Evolutionary conservation across 139 green algal genomes (phyloP).

Genomic region (Medakamo hakoo): DNA sequence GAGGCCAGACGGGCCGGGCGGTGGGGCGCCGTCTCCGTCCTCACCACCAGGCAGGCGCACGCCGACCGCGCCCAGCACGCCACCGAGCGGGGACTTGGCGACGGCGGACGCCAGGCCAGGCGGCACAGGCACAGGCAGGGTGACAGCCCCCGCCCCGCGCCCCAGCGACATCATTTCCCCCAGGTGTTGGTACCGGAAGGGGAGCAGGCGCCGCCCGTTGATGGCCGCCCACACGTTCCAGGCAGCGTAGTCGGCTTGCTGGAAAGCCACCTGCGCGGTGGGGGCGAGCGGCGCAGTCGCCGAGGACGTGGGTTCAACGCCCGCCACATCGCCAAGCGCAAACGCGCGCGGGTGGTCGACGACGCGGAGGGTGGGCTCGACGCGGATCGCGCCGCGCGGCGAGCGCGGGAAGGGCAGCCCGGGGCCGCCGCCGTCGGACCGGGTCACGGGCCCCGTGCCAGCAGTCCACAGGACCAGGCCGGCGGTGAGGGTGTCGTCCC

Average conservation of each 20-base stretch:
- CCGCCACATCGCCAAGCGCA: conserved; percentile 74
- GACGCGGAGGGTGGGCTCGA: conserved; percentile 67
- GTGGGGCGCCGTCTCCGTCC: too few species aligned
- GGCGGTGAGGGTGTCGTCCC: conserved; percentile 18
- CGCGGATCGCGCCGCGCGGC: conserved; percentile 36
- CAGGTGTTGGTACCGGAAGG: conserved; percentile 96
- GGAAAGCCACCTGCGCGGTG: conserved; percentile 90
- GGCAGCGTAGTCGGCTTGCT: conserved; percentile 92
- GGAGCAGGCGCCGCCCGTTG: conserved; percentile 67
- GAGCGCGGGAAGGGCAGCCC: conserved; percentile 52
- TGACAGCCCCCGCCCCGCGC: conserved; percentile 48
- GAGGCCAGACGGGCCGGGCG: conserved; percentile 11
- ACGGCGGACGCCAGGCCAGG: conserved; percentile 26
- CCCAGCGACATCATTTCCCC: conserved; percentile 93
- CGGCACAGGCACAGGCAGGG: conserved; percentile 48
- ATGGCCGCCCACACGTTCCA: conserved; percentile 96
- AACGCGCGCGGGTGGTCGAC: conserved; percentile 57
- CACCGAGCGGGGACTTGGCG: conserved; percentile 28
- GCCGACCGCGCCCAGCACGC: conserved; percentile 28
- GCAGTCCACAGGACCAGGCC: conserved; percentile 83
- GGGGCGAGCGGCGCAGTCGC: conserved; percentile 20
- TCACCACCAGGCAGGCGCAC: conserved; percentile 26
- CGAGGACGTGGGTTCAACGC: background rate
- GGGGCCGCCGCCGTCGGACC: background rate
- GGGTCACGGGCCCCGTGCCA: conserved; percentile 32